Evolutionary conservation across 1,284 basidiomycete species (phyloP).

Genomic region (Sanguinoderma infundibulare): DNA sequence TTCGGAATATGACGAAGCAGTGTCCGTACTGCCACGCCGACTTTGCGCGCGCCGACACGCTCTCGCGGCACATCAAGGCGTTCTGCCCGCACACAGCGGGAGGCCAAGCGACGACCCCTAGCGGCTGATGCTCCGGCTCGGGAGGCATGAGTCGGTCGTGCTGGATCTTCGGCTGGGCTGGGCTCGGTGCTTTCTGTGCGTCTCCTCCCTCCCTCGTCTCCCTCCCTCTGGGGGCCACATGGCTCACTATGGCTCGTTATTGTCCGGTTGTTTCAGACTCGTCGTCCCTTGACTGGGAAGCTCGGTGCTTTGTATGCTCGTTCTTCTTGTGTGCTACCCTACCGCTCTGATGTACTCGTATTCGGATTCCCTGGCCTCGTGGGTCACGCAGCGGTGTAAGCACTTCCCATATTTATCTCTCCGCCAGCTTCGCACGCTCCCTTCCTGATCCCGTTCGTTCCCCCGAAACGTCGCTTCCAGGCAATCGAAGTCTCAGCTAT

Average conservation of each 20-base stretch:
- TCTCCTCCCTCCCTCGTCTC: conserved; percentile 4
- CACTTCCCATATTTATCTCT: conserved; percentile 1
- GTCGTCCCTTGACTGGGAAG: neutral
- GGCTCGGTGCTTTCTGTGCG: conserved; percentile 8
- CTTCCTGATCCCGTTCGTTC: neutral
- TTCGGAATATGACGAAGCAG: conserved; percentile 26
- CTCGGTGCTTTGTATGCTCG: conserved; percentile 1
- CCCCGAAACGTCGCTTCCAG: too few relatives aligned
- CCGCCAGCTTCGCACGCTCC: neutral
- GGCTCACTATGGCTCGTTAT: conserved; percentile 2
- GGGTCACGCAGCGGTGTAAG: neutral
- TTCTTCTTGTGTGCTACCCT: conserved; percentile 2
- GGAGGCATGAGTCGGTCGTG: neutral
- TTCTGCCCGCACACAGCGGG: conserved; percentile 22
- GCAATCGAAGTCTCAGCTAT: too few relatives aligned
- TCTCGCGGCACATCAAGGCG: conserved; percentile 30
- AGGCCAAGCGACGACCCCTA: neutral
- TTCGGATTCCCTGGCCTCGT: neutral
- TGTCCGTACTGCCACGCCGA: conserved; percentile 28
- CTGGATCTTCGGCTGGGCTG: conserved; percentile 3
- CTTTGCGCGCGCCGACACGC: conserved; percentile 28
- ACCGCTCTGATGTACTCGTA: neutral
- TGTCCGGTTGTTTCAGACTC: conserved; percentile 7
- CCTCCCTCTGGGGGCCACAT: neutral
- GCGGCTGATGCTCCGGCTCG: neutral